Base-by-base conservation (phyloP, 331 rosid species). In the Saraca asoca region DNA sequence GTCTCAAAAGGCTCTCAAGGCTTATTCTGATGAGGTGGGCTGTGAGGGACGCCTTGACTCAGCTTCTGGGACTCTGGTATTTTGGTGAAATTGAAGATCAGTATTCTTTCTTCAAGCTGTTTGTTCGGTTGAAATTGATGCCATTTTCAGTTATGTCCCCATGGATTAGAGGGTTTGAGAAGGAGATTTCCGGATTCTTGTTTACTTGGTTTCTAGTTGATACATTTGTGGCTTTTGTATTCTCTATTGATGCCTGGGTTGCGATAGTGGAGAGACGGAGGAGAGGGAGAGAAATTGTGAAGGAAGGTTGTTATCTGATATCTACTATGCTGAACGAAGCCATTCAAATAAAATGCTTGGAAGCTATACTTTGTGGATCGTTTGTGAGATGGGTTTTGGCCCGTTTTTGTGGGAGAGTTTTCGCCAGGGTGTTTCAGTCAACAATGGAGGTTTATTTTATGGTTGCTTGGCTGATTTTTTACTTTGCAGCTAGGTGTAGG, bases 101-200 rank as follows among this genome's bases (percentile, higher is more conserved):
- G 74, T 90, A 86, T 70, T 90, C 98, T 2, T 88, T 94, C 45
- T 94, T 94, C 74, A 90, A 90, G 95, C 86, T 94, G 0, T 94
- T 94, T 58, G 84, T 94, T 52, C 83, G 98, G 80, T 79, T 94
- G 67, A 94, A 94, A 72, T 79, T 94, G 81, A 88, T 94, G 98
- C 98, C 98, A 0, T 94, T 94, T 57, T 94, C 98, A 3, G 85
- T 94, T 13, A 84, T 83, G 97, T 84, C 91, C n/a, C 97, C 96
- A 0, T 88, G 98, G 98, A 83, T 90, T 71, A 58, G 85, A 34
- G 98, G 97, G 35, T 94, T 81, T 62, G 97, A 94, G 80, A 94
- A 78, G 80, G 97, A 94, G 83, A 75, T 94, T 66, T 77, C 95
- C 5, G 95, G 90, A 64, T 88, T 90, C 74, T 66, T 94, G 84